Conservation (phyloP, 2,329 filamentous ascomycete genomes). For the Penicillium expansum region DNA sequence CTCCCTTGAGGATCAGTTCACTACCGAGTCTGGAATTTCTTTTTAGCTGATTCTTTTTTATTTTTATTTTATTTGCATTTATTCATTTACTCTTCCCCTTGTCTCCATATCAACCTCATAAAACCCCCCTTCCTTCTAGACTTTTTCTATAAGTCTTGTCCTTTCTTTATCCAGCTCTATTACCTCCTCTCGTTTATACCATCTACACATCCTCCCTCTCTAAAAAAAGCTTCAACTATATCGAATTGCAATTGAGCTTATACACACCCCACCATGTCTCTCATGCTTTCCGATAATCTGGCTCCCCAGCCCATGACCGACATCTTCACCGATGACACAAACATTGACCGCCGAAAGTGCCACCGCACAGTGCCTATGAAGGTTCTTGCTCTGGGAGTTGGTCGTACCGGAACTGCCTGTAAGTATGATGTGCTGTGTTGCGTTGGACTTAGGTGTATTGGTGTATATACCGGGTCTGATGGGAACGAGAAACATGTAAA, state of each 20-base stretch:
- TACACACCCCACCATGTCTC: constrained; percentile 29
- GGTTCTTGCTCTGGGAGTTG: constrained; percentile 67
- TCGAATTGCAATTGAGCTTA: constrained; percentile 6
- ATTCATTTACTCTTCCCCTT: constrained; percentile 13
- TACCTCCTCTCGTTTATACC: constrained; percentile 1
- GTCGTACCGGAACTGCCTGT: constrained; percentile 70
- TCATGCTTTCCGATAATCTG: constrained; percentile 38
- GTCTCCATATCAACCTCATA: constrained; percentile 20
- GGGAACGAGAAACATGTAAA: neutral
- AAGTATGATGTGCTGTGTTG: constrained; percentile 31
- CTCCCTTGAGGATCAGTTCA: constrained; percentile 10
- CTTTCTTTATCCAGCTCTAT: constrained; percentile 19
- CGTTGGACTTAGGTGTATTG: neutral
- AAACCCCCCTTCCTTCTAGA: constrained; percentile 21
- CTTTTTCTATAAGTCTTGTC: constrained; percentile 23
- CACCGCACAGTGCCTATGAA: constrained; percentile 68
- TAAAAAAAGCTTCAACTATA: neutral
- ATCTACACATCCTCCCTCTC: constrained; percentile 1
- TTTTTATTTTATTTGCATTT: constrained; percentile 9
- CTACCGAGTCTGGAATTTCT: constrained; percentile 3
- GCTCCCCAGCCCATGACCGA: constrained; percentile 44
- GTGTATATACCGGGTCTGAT: neutral
- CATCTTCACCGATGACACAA: constrained; percentile 61
- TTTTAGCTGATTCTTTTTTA: constrained; percentile 11
- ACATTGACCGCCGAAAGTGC: constrained; percentile 65